Evolutionary conservation across 768 basidiomycete genomes (phyloP).

Genomic region (Pleurotus giganteus): DNA sequence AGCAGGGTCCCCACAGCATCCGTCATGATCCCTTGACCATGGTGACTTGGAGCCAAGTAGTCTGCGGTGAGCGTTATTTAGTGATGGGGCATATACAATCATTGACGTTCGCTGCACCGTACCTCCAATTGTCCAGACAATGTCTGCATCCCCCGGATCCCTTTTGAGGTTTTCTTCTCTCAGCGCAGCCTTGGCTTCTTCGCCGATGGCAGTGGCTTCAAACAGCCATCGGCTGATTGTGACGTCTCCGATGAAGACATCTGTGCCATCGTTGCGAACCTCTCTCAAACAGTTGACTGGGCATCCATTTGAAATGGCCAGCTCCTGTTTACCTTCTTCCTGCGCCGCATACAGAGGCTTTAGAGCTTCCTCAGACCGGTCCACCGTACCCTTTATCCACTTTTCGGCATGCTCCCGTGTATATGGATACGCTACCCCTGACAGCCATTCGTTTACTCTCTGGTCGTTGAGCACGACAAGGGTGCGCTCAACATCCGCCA

Average conservation of each 20-base stretch:
- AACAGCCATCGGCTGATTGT: conserved; percentile 27
- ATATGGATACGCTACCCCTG: no score
- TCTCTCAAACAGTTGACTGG: conserved; percentile 46
- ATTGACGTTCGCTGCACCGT: not conserved
- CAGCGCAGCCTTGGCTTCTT: conserved; percentile 20
- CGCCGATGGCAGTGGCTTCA: conserved; percentile 30
- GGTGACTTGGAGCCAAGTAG: conserved; percentile 48
- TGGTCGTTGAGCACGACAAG: no score
- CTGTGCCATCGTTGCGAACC: conserved; percentile 26
- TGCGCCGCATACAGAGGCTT: no score
- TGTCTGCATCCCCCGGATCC: conserved; percentile 39
- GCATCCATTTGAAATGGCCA: no score
- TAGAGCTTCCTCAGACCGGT: no score
- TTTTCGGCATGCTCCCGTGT: no score
- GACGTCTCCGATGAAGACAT: conserved; percentile 31
- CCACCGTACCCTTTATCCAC: no score
- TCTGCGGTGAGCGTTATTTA: no score
- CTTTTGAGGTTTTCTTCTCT: conserved; percentile 34
- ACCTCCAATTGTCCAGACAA: conserved; percentile 55
- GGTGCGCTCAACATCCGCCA: no score
- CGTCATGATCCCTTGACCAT: conserved; percentile 55
- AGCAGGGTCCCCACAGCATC: conserved; percentile 40
- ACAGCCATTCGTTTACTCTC: no score
- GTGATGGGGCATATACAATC: no score
- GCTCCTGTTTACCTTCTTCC: no score